Evolutionary conservation across 306 rosid species (phyloP).

Genomic region (Citrullus amarus): DNA sequence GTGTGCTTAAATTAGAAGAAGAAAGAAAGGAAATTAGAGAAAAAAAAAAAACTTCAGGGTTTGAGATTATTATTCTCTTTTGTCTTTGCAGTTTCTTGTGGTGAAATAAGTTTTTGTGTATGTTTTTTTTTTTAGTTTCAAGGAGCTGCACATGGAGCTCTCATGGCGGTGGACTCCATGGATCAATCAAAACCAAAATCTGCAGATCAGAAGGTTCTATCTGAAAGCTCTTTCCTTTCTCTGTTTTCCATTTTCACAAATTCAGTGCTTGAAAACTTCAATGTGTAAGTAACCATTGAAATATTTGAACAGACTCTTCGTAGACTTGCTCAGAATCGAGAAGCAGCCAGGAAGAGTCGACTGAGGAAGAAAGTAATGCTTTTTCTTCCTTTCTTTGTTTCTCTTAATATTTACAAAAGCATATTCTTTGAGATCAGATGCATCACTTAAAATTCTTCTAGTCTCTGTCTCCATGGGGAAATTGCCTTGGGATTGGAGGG

Average conservation of each 20-base stretch:
- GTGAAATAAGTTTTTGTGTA: background rate
- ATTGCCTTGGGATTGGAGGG: background rate
- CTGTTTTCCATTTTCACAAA: background rate
- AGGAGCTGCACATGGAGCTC: constrained; percentile 32
- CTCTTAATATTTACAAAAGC: too few species aligned
- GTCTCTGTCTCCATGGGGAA: too few species aligned
- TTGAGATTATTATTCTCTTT: background rate
- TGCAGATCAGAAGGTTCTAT: constrained; percentile 49
- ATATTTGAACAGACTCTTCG: constrained; percentile 34
- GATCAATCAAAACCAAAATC: constrained; percentile 32
- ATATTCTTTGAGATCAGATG: too few species aligned
- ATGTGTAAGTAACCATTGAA: background rate
- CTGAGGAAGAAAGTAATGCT: constrained; percentile 55
- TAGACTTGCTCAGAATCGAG: constrained; percentile 68
- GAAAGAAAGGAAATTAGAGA: background rate
- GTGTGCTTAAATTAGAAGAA: constrained; percentile 9
- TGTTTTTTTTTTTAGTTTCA: constrained; percentile 24
- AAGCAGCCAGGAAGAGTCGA: constrained; percentile 71
- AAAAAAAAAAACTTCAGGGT: background rate
- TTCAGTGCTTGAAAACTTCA: background rate
- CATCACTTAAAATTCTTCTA: background rate
- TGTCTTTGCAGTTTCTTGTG: background rate
- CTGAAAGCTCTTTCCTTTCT: background rate
- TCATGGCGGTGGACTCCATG: constrained; percentile 40
- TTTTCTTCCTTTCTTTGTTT: background rate